Percentiles rank a stretch among this genome's conserved stretches.
Evolutionary conservation across 306 rosid species (phyloP).

Genomic region (Citrullus colocynthis): DNA sequence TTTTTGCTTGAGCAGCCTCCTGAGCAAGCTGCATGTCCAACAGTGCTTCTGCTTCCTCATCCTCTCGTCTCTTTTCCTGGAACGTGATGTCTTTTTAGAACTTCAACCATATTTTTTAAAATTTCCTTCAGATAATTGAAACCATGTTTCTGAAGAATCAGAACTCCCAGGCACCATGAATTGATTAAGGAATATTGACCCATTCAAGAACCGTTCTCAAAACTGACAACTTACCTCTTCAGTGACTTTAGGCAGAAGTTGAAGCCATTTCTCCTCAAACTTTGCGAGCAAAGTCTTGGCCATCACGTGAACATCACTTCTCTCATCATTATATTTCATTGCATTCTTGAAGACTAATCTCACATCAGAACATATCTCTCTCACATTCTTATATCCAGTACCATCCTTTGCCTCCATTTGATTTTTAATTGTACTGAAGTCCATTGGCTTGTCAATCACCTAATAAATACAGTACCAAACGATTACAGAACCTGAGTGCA

Average conservation of each 20-base stretch:
- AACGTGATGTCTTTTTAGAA: conserved; percentile 1
- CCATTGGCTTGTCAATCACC: conserved; percentile 98
- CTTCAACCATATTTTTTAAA: background rate
- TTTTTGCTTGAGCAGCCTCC: conserved; percentile 70
- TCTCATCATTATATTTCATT: conserved; percentile 78
- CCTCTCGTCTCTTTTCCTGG: conserved; percentile 74
- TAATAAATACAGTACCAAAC: conserved; percentile 14
- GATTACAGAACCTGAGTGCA: background rate
- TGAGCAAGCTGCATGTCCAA: conserved; percentile 65
- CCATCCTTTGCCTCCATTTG: conserved; percentile 87
- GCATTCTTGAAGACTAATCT: conserved; percentile 79
- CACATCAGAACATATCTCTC: conserved; percentile 70
- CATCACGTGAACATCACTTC: conserved; percentile 80
- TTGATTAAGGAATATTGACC: background rate
- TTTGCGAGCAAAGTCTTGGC: conserved; percentile 77
- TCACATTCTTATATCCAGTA: conserved; percentile 71
- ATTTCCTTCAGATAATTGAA: background rate
- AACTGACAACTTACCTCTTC: conserved; percentile 52
- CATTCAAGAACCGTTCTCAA: background rate
- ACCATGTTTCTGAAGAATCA: background rate
- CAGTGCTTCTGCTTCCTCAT: conserved; percentile 69
- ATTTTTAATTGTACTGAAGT: conserved; percentile 74
- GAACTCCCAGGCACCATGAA: background rate
- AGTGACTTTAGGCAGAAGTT: conserved; percentile 68
- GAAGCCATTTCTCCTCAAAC: conserved; percentile 92